Evolutionary conservation across 139 green algal species (phyloP), one percentile per base, ranked within the genome.

Genomic region (Parachlorella kessleri): DNA sequence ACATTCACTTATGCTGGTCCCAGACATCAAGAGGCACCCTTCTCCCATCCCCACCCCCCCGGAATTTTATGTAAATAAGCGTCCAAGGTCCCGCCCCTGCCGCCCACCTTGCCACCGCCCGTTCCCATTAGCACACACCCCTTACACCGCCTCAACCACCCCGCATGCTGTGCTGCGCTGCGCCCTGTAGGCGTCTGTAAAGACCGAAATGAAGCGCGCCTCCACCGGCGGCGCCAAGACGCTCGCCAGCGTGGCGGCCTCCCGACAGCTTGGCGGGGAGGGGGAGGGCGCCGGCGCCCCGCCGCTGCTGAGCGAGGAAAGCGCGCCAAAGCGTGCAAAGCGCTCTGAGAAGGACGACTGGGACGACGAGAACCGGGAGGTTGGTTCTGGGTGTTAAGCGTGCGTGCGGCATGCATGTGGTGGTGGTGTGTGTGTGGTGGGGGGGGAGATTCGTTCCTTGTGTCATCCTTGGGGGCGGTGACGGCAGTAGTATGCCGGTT

Each of bases 281-380:
- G 83, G 73, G 4, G 48, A 59, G 14, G 48, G 78, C 74, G 23
- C 80, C 59, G 21, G 80, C 38, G 24, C 30, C 41, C 42, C 75
- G n/a, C n/a, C 53, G 18, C 64, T 54, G 65, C 36, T 70, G 66
- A 85, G 21, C 55, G 65, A 54, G 78, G 81, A 14, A 54, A 39
- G 67, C 73, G 41, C 64, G 70, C 69, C 32, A 33, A 48, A 32
- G 38, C 41, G 59, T 42, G 42, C 37, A 48, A 28, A 39, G 39
- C 32, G 39, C 42, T 54, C 48, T 67, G 33, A 77, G 41, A 82
- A 91, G 82, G 91, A 85, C 14, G 91, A 93, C n/a, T 59, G 48
- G 48, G 91, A 91, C 41, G 90, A 95, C 18, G 92, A 92, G 68
- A 92, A 86, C 69, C 77, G 71, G 37, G 90, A 93, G 77, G 85